Base-by-base conservation (phyloP, 805 yeast genomes). In the Cyberlindnera veronae region DNA sequence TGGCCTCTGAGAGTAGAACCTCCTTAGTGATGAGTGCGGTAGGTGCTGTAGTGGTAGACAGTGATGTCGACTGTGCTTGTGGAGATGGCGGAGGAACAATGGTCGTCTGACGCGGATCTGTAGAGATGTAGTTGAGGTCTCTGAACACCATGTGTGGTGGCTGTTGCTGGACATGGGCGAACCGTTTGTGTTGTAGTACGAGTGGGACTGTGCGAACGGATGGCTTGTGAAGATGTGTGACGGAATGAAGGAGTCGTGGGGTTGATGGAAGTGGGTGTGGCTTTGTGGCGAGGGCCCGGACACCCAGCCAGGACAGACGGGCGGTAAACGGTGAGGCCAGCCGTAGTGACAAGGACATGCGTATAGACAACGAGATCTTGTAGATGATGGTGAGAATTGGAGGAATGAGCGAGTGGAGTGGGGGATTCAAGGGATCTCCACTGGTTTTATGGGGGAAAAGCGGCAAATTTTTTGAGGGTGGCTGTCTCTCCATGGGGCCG, bases 1-100 rank as follows among this genome's bases (percentile, higher is more conserved):
- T 39, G 0, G 60, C 56, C 10, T 46, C 44, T 1, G 47, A 39
- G n/a, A 55, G 36, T 2, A 52, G 33, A 1, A 36, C 16, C 32
- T 53, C 58, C 29, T 48, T 37, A 28, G 55, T 34, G 29, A 36
- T 17, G 37, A 43, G n/a, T 16, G 44, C 23, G 24, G 46, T 34
- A 10, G 42, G 28, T 1, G 33, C 38, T 14, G 17, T 29, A 6
- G 20, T 26, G 1, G 23, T 21, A 10, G 45, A 37, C 3, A 37
- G 29, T 4, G 45, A 30, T 3, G 34, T 34, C 3, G 37, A 11
- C 9, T 13, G 28, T 14, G 12, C 15, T 32, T 20, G n/a, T n/a
- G n/a, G n/a, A n/a, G n/a, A n/a, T n/a, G n/a, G n/a, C n/a, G n/a
- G n/a, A n/a, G 34, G 11, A 7, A 13, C 26, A 32, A 10, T 18